Evolutionary conservation across 371 early-diverging fungal species (phyloP).

Genomic region (Rhizopus delemar): DNA sequence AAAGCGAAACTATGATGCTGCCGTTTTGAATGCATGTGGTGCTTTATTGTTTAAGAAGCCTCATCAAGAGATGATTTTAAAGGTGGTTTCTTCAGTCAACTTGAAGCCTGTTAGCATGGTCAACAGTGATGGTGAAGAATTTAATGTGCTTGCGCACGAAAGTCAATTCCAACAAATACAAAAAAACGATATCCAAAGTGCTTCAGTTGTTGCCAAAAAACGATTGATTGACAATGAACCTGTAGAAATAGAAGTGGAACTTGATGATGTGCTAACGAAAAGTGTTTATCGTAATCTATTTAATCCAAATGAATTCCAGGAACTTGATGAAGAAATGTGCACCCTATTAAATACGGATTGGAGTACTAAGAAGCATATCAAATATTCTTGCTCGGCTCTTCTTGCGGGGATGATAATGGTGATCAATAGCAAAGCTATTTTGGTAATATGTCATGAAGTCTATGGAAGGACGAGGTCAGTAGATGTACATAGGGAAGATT

Average conservation of each 20-base stretch:
- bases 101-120: conserved; percentile 2
- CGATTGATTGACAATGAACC: too few species aligned
- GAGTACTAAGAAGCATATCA: conserved; percentile 3
- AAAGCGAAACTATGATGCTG: too few species aligned
- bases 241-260: too few species aligned
- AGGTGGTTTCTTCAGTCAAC: conserved; percentile 7
- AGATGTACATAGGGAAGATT: conserved; percentile 3
- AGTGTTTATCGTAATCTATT: too few species aligned
- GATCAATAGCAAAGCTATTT: conserved; percentile 1
- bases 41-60: too few species aligned
- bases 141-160: conserved; percentile 4
- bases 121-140: conserved; percentile 1
- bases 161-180: conserved; percentile 1
- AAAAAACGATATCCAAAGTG: conserved; percentile 1
- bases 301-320: too few species aligned
- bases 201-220: conserved; percentile 1
- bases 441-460: conserved; percentile 3
- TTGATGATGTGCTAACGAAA: too few species aligned
- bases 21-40: too few species aligned
- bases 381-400: conserved; percentile 4
- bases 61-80: conserved; percentile 12
- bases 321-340: conserved; percentile 3
- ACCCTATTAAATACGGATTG: conserved; percentile 2
- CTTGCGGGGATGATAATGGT: conserved; percentile 6
- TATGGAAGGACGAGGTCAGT: conserved; percentile 8